These are phyloP conservation scores for Penicillium turbatum DNA, from an alignment of 495 filamentous ascomycete species.

Conservation along the genomic window DNA sequence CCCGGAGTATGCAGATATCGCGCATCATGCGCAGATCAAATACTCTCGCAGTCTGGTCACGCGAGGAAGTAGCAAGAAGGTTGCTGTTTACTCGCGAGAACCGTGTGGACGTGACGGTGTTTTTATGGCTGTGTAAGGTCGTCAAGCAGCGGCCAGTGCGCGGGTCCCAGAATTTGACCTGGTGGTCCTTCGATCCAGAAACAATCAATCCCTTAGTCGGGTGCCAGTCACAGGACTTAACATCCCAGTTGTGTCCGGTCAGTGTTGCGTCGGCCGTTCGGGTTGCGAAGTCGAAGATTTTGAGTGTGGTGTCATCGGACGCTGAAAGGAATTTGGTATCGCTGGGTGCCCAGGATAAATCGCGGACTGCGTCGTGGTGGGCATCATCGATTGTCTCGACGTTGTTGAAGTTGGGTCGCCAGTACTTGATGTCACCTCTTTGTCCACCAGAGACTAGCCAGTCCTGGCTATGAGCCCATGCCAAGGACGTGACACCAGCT, in stretches of 20 bases:
- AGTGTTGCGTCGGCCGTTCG: slow-evolving; percentile 75
- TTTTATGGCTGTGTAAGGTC: slow-evolving; percentile 96
- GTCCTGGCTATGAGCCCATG: slow-evolving; percentile 91
- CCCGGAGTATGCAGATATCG: slow-evolving; percentile 84
- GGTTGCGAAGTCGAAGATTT: slow-evolving; percentile 94
- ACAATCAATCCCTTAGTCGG: slow-evolving; percentile 91
- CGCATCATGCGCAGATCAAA: slow-evolving; percentile 98
- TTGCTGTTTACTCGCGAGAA: slow-evolving; percentile 82
- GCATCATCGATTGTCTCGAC: slow-evolving; percentile 91
- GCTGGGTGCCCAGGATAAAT: slow-evolving; percentile 87
- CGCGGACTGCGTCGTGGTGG: slow-evolving; percentile 82
- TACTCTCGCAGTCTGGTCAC: slow-evolving; percentile 85
- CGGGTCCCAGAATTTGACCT: slow-evolving; percentile 97
- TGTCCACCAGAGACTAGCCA: slow-evolving; percentile 96
- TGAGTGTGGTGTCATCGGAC: slow-evolving; percentile 86
- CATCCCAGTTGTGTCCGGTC: slow-evolving; percentile 92
- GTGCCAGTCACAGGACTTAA: slow-evolving; percentile 95
- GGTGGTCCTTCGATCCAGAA: slow-evolving; percentile 94
- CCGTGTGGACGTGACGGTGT: slow-evolving; percentile 81
- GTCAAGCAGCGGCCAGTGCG: slow-evolving; percentile 83
- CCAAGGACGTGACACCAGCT: slow-evolving; percentile 78
- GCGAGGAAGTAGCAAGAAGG: slow-evolving; percentile 83
- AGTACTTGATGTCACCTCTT: slow-evolving; percentile 94
- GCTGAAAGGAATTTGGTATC: slow-evolving; percentile 95
- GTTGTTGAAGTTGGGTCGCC: slow-evolving; percentile 99